Conservation (phyloP, 805 yeast genomes). For the Starmerella apicola region DNA sequence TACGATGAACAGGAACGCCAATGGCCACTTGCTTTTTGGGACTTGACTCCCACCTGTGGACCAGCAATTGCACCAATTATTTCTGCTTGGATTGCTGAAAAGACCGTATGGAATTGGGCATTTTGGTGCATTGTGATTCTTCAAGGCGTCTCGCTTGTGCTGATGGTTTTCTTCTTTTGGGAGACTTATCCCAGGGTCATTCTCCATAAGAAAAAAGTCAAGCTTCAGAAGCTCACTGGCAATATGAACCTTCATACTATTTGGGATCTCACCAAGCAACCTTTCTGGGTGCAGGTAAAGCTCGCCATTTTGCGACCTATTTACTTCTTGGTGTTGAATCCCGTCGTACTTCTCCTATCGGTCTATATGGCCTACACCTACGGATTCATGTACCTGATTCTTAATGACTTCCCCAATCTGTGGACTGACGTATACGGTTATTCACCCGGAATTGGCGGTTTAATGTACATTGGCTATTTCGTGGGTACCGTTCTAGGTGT, state of each 20-base stretch:
- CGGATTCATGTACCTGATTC: constrained; percentile 51
- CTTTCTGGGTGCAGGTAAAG: constrained; percentile 12
- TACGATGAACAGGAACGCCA: constrained; percentile 40
- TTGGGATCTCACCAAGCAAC: constrained; percentile 31
- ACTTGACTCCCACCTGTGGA: constrained; percentile 49
- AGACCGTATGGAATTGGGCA: constrained; percentile 48
- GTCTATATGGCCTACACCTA: constrained; percentile 51
- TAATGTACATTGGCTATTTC: constrained; percentile 47
- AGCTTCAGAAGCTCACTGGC: constrained; percentile 40
- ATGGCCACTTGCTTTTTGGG: constrained; percentile 42
- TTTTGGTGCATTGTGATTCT: constrained; percentile 43
- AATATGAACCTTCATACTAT: constrained; percentile 45
- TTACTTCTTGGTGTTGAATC: constrained; percentile 41
- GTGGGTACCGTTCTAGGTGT: constrained; percentile 43
- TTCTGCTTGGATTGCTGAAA: constrained; percentile 42
- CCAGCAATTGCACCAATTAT: constrained; percentile 38
- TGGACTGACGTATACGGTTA: constrained; percentile 38
- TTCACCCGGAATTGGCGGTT: constrained; percentile 37
- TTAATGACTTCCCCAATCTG: constrained; percentile 45
- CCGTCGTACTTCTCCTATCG: constrained; percentile 52
- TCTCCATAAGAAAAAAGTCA: constrained; percentile 35
- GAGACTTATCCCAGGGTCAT: constrained; percentile 51
- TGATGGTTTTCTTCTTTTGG: constrained; percentile 35
- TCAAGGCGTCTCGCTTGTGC: constrained; percentile 38
- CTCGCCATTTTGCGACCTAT: constrained; percentile 47